These are phyloP conservation scores for Trifolium dubium DNA, from an alignment of 306 rosid genomes.

Conservation along the genomic window DNA sequence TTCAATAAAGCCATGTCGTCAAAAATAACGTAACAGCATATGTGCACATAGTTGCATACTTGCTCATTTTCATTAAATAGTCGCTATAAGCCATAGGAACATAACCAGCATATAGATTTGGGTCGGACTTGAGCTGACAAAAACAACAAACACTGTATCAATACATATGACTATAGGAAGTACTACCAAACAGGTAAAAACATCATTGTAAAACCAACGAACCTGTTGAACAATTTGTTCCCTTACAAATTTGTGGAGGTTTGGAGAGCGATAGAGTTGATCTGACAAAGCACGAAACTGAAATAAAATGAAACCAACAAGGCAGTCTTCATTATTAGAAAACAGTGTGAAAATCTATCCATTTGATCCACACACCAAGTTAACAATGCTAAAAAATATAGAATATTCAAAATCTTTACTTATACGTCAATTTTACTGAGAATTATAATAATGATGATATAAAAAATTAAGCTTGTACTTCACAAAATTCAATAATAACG, in stretches of 20 bases:
- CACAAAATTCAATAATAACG: background rate
- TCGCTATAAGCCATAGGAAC: conserved; percentile 84
- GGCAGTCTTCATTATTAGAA: conserved; percentile 25
- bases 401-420: background rate
- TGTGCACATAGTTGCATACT: conserved; percentile 61
- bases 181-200: conserved; percentile 6
- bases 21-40: conserved; percentile 26
- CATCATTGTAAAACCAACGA: conserved; percentile 31
- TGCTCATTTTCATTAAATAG: conserved; percentile 87
- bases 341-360: conserved; percentile 6
- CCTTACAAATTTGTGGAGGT: conserved; percentile 79
- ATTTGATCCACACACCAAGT: conserved; percentile 1
- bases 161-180: conserved; percentile 24
- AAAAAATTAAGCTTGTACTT: background rate
- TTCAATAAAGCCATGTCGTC: conserved; percentile 17
- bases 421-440: conserved; percentile 11
- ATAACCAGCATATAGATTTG: conserved; percentile 72
- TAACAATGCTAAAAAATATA: conserved; percentile 25
- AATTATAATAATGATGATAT: background rate
- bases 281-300: conserved; percentile 98
- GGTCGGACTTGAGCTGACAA: conserved; percentile 65
- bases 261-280: conserved; percentile 89
- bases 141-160: conserved; percentile 29
- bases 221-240: conserved; percentile 88
- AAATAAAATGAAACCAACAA: conserved; percentile 42